Base-by-base conservation (phyloP, 2,329 filamentous ascomycete species). In the Domatiomyces catenatus region DNA sequence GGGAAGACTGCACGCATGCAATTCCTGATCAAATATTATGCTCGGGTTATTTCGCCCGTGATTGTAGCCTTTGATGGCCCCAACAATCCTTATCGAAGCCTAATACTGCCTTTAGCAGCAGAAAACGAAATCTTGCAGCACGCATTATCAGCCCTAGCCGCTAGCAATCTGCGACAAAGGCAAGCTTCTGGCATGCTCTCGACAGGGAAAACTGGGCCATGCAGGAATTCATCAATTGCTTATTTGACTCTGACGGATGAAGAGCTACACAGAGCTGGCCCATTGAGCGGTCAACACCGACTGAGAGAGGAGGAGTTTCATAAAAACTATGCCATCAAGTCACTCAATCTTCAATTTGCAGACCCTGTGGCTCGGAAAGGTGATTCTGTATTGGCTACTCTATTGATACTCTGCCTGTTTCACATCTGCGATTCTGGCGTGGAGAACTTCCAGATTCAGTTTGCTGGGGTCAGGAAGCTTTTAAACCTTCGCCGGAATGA, bases 401-500 rank as follows among this genome's bases (percentile, higher is more conserved):
- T 95, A 36, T 75, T 95, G 42, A 77, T 95, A 7, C 74, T 95
- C 2, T 94, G 88, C 63, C 81, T 95, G 54, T 94, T 94, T 65
- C 85, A 93, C 58, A 88, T 94, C 69, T 92, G 87, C 55, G 89
- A 95, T 66, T 92, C 86, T 1, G 90, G 90, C 2, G 83, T 95
- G 58, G 87, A 86, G 18, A 90, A 90, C 61, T 95, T 95, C 68
- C 86, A 88, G 58, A 92, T 86, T 0, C 90, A 95, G 63, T 88
- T 95, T 61, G 87, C 87, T 0, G 89, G 90, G 0, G 88, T 95
- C 42, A 89, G 88, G 68, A 93, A 93, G 71, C 80, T 96, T 28
- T 75, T 95, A 8, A 78, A 81, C 3, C 78, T 94, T 69, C 77
- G 88, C 52, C 77, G 83, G 56, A 72, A 78, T 63, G 67, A 75